phyloP scores from a whole-genome alignment of 2,329 filamentous ascomycete genomes.

The Thelonectria discophora region DNA sequence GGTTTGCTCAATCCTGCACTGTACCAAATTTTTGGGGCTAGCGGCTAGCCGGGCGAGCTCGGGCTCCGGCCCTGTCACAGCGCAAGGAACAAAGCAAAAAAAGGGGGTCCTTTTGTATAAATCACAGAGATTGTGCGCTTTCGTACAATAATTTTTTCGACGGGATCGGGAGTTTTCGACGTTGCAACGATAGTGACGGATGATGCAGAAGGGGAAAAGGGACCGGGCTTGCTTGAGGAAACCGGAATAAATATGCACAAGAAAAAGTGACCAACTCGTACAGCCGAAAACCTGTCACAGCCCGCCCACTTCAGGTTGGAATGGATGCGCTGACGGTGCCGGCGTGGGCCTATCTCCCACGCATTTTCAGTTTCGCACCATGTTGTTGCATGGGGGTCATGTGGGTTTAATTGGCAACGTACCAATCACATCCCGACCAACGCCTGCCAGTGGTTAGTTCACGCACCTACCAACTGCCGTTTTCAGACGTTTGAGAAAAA shows the following conservation, averaged over 20 bases:
- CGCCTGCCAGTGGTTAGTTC: constrained; percentile 4
- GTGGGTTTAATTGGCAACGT: constrained; percentile 1
- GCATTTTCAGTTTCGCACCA: background rate
- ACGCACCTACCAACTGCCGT: constrained; percentile 10
- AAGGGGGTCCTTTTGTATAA: constrained; percentile 16
- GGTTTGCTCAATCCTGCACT: constrained; percentile 24
- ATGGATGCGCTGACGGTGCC: no score
- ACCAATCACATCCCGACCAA: constrained; percentile 1
- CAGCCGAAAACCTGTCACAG: background rate
- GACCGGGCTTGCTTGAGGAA: background rate
- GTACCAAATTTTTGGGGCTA: constrained; percentile 36
- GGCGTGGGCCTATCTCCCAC: background rate
- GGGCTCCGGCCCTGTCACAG: constrained; percentile 34
- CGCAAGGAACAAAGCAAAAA: constrained; percentile 33
- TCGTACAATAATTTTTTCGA: constrained; percentile 15
- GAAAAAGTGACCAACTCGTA: background rate
- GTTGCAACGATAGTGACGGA: background rate
- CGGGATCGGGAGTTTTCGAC: constrained; percentile 19
- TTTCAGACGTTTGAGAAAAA: constrained; percentile 8
- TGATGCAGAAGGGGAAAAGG: background rate
- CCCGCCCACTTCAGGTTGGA: background rate
- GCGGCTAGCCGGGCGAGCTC: constrained; percentile 41
- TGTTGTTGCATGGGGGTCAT: constrained; percentile 4
- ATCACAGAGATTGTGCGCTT: constrained; percentile 12
- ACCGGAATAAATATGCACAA: background rate